Conservation (phyloP, 2,329 filamentous ascomycete species). For the Penicillium sp. region DNA sequence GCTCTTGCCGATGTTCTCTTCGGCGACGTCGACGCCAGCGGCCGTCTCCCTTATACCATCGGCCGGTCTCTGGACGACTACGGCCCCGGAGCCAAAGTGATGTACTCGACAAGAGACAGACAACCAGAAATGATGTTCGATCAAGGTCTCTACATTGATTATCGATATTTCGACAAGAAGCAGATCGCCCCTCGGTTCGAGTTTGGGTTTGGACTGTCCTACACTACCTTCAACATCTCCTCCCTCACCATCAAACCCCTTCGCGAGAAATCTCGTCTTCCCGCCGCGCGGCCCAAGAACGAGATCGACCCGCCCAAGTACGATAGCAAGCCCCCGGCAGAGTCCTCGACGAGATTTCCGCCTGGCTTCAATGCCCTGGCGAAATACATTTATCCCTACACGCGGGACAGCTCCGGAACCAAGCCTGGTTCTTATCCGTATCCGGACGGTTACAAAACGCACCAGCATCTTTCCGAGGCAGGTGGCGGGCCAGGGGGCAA, state of each 20-base stretch:
- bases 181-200: conserved; percentile 70
- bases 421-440: conserved; percentile 44
- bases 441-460: conserved; percentile 51
- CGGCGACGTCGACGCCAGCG: conserved; percentile 69
- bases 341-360: conserved; percentile 57
- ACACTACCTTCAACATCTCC: conserved; percentile 64
- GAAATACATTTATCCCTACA: conserved; percentile 70
- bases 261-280: conserved; percentile 45
- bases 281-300: conserved; percentile 38
- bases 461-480: conserved; percentile 52
- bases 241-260: conserved; percentile 46
- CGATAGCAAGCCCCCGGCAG: conserved; percentile 49
- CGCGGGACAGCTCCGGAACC: conserved; percentile 48
- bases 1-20: conserved; percentile 75
- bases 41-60: conserved; percentile 84
- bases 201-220: conserved; percentile 81
- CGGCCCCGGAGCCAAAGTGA: conserved; percentile 62
- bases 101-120: conserved; percentile 63
- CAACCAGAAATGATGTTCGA: conserved; percentile 76
- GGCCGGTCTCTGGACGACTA: conserved; percentile 70
- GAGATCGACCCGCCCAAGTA: conserved; percentile 50
- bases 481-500: conserved; percentile 56
- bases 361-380: conserved; percentile 53
- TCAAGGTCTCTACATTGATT: conserved; percentile 83
- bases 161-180: conserved; percentile 78